Percentiles rank a stretch among this genome's conserved stretches.
These are phyloP conservation scores for Aspergillus ostianus DNA, from an alignment of 495 filamentous ascomycete species.

Conservation along the genomic window DNA sequence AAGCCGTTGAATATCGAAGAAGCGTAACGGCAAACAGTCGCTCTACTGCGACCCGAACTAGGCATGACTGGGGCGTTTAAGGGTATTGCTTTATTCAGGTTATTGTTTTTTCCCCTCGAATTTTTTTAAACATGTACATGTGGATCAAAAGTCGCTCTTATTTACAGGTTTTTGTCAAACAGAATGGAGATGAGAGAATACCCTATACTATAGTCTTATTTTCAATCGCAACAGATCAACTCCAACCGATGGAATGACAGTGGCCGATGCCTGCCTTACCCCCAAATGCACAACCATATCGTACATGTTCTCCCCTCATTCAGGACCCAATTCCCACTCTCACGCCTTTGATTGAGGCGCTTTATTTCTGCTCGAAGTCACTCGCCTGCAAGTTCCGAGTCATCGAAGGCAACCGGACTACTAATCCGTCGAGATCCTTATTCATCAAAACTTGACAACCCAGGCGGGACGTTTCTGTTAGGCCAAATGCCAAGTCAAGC, in stretches of 20 bases:
- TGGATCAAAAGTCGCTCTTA: slow-evolving; percentile 24
- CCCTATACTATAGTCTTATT: slow-evolving; percentile 16
- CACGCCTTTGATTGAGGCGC: not conserved
- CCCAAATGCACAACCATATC: not conserved
- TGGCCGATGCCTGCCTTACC: not conserved
- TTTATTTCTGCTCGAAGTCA: slow-evolving; percentile 63
- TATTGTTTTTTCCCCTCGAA: slow-evolving; percentile 19
- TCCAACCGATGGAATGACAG: not conserved
- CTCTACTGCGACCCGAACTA: slow-evolving; percentile 23
- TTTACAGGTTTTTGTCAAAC: slow-evolving; percentile 17
- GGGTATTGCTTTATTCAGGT: slow-evolving; percentile 16
- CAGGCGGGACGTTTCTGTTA: slow-evolving; percentile 94
- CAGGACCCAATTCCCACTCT: too few species aligned
- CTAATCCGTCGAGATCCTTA: slow-evolving; percentile 82
- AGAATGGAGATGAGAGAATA: slow-evolving; percentile 26
- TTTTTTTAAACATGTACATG: slow-evolving; percentile 11
- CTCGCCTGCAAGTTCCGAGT: slow-evolving; percentile 94
- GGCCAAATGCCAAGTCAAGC: slow-evolving; percentile 92
- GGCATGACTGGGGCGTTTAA: slow-evolving; percentile 34
- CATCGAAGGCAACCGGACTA: slow-evolving; percentile 84
- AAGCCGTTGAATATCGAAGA: slow-evolving; percentile 49
- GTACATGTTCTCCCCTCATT: not conserved
- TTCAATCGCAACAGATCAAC: slow-evolving; percentile 1
- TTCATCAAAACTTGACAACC: slow-evolving; percentile 94
- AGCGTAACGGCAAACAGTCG: slow-evolving; percentile 29